Base-by-base conservation (phyloP, 208 protist genomes). In the Crithidia brevicula region DNA sequence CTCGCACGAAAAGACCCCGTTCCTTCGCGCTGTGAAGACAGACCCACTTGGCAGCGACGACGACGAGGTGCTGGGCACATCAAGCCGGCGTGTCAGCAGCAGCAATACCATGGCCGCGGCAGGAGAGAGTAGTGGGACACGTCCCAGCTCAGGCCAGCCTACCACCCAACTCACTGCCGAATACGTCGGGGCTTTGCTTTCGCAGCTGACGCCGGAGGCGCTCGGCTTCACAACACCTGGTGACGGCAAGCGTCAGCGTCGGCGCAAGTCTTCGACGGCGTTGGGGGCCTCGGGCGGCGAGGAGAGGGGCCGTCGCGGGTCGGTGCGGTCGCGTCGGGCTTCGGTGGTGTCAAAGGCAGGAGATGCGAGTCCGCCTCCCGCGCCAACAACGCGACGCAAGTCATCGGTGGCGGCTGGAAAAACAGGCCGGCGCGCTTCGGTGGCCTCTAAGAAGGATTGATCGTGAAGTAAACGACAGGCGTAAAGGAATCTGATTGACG, bases 191-290 rank as follows among this genome's bases (percentile, higher is more conserved):
- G 53, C 75, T 25, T 52, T 88, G 16, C 65, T 88, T 20, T 79
- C 71, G 25, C 63, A 78, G 42, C 61, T 88, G 11, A 82, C 78
- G 3, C 82, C 82, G 1, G 82, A 88, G 45, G 82, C 82, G 1
- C 62, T 88, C 18, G 77, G 76, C 30, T 66, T 76, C 6, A 45
- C 47, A 1, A 28, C 66, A 18, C 18, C 61, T 1, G 23, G 18
- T 2, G 66, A 76, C 27, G 33, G 22, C 7, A 23, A 60, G 56
- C 52, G 58, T 22, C 36, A 16, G 9, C 64, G 25, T 18, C 42
- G 67, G 27, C 70, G 66, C 8, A 82, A 73, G 61, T 68, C 61
- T 13, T 82, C 66, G 0, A 10, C 22, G 20, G 5, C 6, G 27
- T 31, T 11, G 52, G 46, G 18, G 47, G 16, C 15, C 33, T n/a